phyloP scores from a whole-genome alignment of 495 filamentous ascomycete genomes.

The Aspergillus sclerotioniger region DNA sequence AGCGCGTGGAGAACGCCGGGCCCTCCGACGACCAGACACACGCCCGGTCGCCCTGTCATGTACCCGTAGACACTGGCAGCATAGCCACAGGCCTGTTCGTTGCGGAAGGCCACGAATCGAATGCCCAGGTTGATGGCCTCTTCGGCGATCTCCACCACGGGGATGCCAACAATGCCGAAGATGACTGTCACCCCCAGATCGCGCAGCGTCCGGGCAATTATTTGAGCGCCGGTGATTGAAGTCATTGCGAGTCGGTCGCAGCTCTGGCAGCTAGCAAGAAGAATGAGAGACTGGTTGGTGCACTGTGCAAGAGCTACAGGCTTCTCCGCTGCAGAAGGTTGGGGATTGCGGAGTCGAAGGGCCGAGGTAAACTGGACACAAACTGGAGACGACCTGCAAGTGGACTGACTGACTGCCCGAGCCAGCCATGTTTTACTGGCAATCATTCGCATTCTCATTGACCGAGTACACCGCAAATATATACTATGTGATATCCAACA shows the following conservation, averaged over 20 bases:
- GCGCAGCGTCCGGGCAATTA: constrained; percentile 57
- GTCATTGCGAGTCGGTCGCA: constrained; percentile 27
- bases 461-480: not conserved
- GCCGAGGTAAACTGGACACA: not conserved
- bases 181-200: constrained; percentile 57
- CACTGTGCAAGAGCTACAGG: not conserved
- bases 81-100: constrained; percentile 65
- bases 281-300: not conserved
- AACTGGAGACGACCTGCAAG: no score
- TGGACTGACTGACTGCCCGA: not conserved
- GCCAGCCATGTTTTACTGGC: not conserved
- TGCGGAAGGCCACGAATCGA: constrained; percentile 63
- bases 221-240: constrained; percentile 49
- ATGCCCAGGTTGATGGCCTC: constrained; percentile 62
- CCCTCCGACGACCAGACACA: constrained; percentile 64
- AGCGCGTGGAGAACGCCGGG: constrained; percentile 63
- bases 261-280: no score
- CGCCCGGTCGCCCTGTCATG: constrained; percentile 59
- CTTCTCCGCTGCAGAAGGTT: no score
- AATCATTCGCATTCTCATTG: no score
- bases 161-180: constrained; percentile 66
- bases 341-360: no score
- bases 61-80: constrained; percentile 65
- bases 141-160: constrained; percentile 63
- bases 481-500: no score